These are phyloP conservation scores for Hydrangea macrophylla DNA, from an alignment of 148 eudicot genomes.

Conservation along the genomic window DNA sequence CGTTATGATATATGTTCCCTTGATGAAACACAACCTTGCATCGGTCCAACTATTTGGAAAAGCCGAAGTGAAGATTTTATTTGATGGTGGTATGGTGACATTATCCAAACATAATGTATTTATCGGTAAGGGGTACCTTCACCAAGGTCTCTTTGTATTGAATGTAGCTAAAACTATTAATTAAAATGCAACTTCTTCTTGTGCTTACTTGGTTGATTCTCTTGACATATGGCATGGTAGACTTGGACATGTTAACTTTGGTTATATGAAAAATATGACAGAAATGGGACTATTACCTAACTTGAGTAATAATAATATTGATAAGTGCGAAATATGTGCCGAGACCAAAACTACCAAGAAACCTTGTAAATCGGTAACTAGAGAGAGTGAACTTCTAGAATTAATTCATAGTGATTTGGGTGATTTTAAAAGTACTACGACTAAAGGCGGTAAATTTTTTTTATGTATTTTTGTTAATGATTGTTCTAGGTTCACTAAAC, in stretches of 20 bases:
- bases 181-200: not conserved
- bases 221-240: conserved; percentile 14
- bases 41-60: conserved; percentile 1
- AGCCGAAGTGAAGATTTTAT: not conserved
- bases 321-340: conserved; percentile 13
- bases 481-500: not conserved
- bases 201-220: conserved; percentile 13
- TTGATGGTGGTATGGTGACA: not conserved
- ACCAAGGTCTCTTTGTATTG: not conserved
- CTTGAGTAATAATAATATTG: not conserved
- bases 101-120: conserved; percentile 3
- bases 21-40: no score
- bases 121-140: conserved; percentile 5
- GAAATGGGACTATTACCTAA: conserved; percentile 1
- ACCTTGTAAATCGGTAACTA: not conserved
- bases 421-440: conserved; percentile 2
- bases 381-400: not conserved
- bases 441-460: conserved; percentile 2
- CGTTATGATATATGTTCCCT: no score
- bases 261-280: conserved; percentile 9
- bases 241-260: conserved; percentile 6
- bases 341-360: not conserved
- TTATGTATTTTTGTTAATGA: not conserved
- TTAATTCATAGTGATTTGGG: conserved; percentile 8
- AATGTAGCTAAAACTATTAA: not conserved